Percentiles rank a stretch among this genome's conserved stretches.
These are phyloP conservation scores for Xanthoconium separans DNA, from an alignment of 1,284 basidiomycete species.

Conservation along the genomic window DNA sequence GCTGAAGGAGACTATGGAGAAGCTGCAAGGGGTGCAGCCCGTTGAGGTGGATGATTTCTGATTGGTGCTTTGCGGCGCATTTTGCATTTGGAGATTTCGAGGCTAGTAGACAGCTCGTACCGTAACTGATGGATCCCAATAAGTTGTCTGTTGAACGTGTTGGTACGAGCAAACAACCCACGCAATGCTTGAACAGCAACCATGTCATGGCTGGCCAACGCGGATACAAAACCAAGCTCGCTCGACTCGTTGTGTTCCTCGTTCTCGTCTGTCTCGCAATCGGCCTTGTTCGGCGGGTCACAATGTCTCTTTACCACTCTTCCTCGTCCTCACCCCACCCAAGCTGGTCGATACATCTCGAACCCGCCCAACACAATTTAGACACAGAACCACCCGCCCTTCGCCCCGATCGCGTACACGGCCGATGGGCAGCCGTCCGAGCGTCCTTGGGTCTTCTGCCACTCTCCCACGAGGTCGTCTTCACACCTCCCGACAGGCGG, in stretches of 20 bases:
- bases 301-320: background rate
- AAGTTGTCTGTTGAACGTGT: no score
- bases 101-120: background rate
- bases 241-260: conserved; percentile 18
- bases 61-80: background rate
- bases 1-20: conserved; percentile 69
- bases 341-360: background rate
- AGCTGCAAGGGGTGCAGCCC: conserved; percentile 55
- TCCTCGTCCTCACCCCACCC: background rate
- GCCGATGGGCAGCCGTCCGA: conserved; percentile 33
- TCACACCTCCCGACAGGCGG: conserved; percentile 5
- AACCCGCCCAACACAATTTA: background rate
- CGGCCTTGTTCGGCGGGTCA: conserved; percentile 11
- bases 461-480: conserved; percentile 12
- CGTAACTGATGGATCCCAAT: no score
- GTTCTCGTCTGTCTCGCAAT: conserved; percentile 21
- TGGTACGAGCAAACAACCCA: no score
- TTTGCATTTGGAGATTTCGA: background rate
- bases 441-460: conserved; percentile 28
- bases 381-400: background rate
- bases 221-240: conserved; percentile 13
- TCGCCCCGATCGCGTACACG: conserved; percentile 13
- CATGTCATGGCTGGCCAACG: conserved; percentile 25
- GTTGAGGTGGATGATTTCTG: conserved; percentile 37
- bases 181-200: background rate